These are phyloP conservation scores for Scopulariopsis brevicaulis DNA, from an alignment of 2,329 filamentous ascomycete species.

Conservation along the genomic window DNA sequence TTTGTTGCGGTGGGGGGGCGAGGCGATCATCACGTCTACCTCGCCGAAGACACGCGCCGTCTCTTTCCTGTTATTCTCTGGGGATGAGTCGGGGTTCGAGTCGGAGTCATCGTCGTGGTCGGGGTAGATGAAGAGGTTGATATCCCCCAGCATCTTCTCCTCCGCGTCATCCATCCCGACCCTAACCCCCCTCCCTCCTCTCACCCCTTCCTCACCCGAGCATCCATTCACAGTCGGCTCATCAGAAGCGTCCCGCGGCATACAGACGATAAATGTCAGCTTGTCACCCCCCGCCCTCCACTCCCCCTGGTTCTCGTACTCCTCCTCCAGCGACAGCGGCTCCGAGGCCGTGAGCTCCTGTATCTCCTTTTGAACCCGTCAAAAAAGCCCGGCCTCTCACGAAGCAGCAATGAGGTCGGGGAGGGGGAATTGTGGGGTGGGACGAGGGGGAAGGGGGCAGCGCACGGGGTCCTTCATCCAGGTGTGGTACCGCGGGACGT, in stretches of 20 bases:
- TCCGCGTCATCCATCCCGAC: constrained; percentile 40
- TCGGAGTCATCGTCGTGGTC: constrained; percentile 31
- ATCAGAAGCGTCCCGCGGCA: constrained; percentile 19
- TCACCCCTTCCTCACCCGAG: neutral
- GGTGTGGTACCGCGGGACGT: constrained; percentile 72
- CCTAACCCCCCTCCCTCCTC: neutral
- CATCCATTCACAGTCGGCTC: neutral
- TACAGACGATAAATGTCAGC: constrained; percentile 80
- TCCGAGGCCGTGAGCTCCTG: constrained; percentile 82
- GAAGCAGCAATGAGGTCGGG: too few species aligned
- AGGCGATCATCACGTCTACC: constrained; percentile 79
- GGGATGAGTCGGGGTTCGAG: constrained; percentile 11
- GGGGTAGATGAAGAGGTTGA: constrained; percentile 68
- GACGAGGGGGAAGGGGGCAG: neutral
- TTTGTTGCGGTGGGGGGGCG: constrained; percentile 37
- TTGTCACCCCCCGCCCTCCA: constrained; percentile 81
- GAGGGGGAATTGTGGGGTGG: too few species aligned
- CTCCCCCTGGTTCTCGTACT: constrained; percentile 81
- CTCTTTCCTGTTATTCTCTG: neutral
- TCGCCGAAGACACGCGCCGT: constrained; percentile 45
- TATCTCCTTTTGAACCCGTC: constrained; percentile 41
- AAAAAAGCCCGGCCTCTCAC: too few species aligned
- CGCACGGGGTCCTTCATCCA: constrained; percentile 81
- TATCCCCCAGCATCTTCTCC: constrained; percentile 56
- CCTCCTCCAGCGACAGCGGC: constrained; percentile 65